Evolutionary conservation across 106 monocot genomes (phyloP).

Genomic region (Narthecium ossifragum): DNA sequence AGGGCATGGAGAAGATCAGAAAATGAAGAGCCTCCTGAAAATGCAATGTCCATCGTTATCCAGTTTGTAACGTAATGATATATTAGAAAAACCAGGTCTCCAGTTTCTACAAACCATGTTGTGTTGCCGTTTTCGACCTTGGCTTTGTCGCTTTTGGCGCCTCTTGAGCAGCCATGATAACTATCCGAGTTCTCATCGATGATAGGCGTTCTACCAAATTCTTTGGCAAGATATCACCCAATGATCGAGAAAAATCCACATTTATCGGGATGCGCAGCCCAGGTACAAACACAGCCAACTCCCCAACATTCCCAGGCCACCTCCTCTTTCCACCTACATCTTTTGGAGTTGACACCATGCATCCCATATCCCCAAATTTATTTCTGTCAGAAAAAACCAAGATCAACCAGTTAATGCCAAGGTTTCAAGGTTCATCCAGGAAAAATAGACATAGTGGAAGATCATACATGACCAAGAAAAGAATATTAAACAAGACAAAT

Average conservation of each 20-base stretch:
- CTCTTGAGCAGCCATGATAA: slow-evolving; percentile 57
- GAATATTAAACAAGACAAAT: no score
- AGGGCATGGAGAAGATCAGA: slow-evolving; percentile 48
- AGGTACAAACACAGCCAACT: slow-evolving; percentile 47
- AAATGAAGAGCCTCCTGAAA: slow-evolving; percentile 36
- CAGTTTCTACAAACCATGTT: slow-evolving; percentile 40
- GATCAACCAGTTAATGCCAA: no score
- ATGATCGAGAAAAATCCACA: slow-evolving; percentile 33
- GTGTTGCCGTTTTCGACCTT: slow-evolving; percentile 34
- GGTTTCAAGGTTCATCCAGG: no score
- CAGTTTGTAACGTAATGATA: not conserved
- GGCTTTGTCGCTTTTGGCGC: slow-evolving; percentile 39
- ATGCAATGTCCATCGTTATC: not conserved
- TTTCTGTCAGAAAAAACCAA: not conserved
- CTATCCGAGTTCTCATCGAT: slow-evolving; percentile 45
- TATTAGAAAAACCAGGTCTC: not conserved
- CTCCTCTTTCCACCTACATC: slow-evolving; percentile 25
- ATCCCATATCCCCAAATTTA: slow-evolving; percentile 43
- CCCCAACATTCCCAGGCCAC: slow-evolving; percentile 32
- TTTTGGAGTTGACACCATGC: slow-evolving; percentile 34
- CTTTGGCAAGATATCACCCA: slow-evolving; percentile 28
- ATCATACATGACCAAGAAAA: no score
- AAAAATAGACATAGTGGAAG: no score
- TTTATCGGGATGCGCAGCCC: slow-evolving; percentile 39
- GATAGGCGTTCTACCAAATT: slow-evolving; percentile 44